These are phyloP conservation scores for Pelargonium citronellum DNA, from an alignment of 441 rosid genomes.

Conservation along the genomic window DNA sequence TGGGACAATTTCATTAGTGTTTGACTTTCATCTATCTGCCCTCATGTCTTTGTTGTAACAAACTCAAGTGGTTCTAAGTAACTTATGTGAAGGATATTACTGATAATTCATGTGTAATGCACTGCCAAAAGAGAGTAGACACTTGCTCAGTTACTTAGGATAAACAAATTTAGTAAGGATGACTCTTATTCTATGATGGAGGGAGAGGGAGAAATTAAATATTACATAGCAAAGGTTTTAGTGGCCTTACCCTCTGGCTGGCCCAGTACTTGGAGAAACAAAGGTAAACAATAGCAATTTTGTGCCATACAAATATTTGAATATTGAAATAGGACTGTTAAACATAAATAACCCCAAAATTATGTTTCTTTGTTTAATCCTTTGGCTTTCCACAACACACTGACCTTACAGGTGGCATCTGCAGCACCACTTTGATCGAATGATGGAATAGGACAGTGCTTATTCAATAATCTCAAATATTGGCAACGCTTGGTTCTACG, in stretches of 20 bases:
- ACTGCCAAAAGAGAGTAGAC: too few relatives aligned
- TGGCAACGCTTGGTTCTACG: slow-evolving; percentile 47
- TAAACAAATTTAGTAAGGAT: too few relatives aligned
- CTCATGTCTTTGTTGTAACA: too few relatives aligned
- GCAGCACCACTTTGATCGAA: slow-evolving; percentile 23
- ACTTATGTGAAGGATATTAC: too few relatives aligned
- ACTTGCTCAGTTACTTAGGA: too few relatives aligned
- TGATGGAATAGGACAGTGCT: slow-evolving; percentile 50
- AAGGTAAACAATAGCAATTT: too few relatives aligned
- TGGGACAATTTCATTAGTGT: too few relatives aligned
- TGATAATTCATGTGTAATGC: too few relatives aligned
- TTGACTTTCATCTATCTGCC: too few relatives aligned
- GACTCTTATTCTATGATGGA: too few relatives aligned
- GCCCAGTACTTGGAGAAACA: not conserved
- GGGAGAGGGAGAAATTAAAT: too few relatives aligned
- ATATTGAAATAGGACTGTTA: not conserved
- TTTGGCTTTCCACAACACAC: slow-evolving; percentile 13
- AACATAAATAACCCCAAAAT: not conserved
- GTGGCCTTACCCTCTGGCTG: not conserved
- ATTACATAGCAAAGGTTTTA: not conserved
- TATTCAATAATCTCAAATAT: slow-evolving; percentile 50
- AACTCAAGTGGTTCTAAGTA: too few relatives aligned
- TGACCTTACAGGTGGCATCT: slow-evolving; percentile 42
- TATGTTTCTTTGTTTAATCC: not conserved
- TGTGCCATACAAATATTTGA: not conserved